phyloP scores from a whole-genome alignment of 2,329 filamentous ascomycete species.

The Aspergillus pseudoviridinutans region DNA sequence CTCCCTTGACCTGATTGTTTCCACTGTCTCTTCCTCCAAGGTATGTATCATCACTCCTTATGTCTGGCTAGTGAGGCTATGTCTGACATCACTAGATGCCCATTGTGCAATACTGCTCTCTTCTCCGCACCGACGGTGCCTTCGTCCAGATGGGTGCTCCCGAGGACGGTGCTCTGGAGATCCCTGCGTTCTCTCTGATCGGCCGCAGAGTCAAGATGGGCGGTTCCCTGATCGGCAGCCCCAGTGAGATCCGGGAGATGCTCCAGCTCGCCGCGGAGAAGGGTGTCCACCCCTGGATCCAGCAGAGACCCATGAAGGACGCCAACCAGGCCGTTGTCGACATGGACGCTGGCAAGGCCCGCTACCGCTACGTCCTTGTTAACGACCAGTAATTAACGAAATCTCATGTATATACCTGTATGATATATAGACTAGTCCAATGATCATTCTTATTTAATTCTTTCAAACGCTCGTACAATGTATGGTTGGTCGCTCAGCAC shows the following conservation, averaged over 20 bases:
- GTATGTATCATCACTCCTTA: background rate
- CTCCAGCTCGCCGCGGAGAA: slow-evolving; percentile 39
- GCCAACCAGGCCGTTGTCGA: slow-evolving; percentile 42
- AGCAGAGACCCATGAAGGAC: slow-evolving; percentile 39
- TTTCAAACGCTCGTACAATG: slow-evolving; percentile 27
- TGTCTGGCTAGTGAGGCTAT: too few species aligned
- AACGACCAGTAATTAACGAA: slow-evolving; percentile 29
- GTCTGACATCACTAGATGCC: slow-evolving; percentile 47
- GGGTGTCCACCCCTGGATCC: slow-evolving; percentile 38
- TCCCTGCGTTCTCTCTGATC: slow-evolving; percentile 57
- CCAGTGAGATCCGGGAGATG: slow-evolving; percentile 42
- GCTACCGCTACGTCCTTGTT: slow-evolving; percentile 43
- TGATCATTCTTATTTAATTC: slow-evolving; percentile 7
- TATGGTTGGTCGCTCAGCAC: slow-evolving; percentile 14
- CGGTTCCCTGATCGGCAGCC: slow-evolving; percentile 42
- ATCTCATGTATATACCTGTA: slow-evolving; percentile 7
- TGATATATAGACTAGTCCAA: slow-evolving; percentile 4
- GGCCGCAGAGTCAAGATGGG: slow-evolving; percentile 46
- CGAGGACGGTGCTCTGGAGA: slow-evolving; percentile 51
- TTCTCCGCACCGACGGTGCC: slow-evolving; percentile 54
- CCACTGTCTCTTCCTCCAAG: slow-evolving; percentile 47
- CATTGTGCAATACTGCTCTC: slow-evolving; percentile 54
- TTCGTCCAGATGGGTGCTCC: slow-evolving; percentile 65
- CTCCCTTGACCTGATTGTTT: slow-evolving; percentile 54
- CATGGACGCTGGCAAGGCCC: slow-evolving; percentile 40